Conservation (phyloP, 169 alveolate species). For the Eimeria sp. region DNA sequence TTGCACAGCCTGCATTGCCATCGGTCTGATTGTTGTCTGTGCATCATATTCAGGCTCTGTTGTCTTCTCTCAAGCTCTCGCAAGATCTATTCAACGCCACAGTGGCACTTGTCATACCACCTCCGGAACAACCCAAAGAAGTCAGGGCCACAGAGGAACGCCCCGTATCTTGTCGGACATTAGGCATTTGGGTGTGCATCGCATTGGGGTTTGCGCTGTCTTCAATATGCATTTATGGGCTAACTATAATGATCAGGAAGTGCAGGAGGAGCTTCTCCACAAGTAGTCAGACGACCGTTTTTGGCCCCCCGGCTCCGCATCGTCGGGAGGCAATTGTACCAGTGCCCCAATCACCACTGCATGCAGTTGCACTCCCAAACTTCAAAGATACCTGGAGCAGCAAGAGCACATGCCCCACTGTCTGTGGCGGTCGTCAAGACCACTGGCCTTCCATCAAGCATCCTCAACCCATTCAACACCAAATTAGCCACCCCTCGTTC, state of each 20-base stretch:
- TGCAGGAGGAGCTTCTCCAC: neutral
- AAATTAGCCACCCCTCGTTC: neutral
- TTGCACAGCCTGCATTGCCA: neutral
- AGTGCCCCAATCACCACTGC: neutral
- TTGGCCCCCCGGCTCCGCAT: neutral
- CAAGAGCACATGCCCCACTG: neutral
- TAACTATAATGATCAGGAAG: neutral
- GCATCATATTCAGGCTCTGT: neutral
- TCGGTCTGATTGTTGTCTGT: neutral
- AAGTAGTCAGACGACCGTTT: neutral
- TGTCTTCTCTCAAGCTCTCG: neutral
- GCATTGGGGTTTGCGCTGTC: neutral
- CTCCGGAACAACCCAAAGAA: neutral
- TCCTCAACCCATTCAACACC: neutral
- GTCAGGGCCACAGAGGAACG: neutral
- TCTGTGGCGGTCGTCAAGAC: neutral
- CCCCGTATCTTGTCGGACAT: neutral
- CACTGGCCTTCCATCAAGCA: neutral
- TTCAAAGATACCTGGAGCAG: neutral
- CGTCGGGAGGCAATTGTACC: neutral
- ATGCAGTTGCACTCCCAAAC: conserved; percentile 19
- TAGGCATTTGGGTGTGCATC: conserved; percentile 2
- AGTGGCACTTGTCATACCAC: neutral
- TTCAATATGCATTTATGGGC: neutral
- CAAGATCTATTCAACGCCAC: conserved; percentile 10